phyloP scores from a whole-genome alignment of 2,329 filamentous ascomycete species.

The Ceratocystis diversiconidia region DNA sequence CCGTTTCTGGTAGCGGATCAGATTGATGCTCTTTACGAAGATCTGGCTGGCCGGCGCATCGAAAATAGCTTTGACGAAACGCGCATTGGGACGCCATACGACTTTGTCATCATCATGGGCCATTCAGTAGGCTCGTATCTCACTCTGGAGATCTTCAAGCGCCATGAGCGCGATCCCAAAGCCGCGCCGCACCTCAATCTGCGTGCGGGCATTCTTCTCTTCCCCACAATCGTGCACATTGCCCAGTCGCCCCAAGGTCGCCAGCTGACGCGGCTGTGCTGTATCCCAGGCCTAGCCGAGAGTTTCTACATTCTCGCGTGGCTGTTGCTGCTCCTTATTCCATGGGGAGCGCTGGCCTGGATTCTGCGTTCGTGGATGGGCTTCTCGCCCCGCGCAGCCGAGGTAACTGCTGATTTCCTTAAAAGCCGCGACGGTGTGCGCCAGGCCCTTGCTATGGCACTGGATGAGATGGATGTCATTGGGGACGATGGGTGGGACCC shows the following conservation, averaged over 20 bases:
- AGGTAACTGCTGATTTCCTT: conserved; percentile 39
- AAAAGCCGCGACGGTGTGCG: conserved; percentile 42
- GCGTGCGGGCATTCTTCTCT: conserved; percentile 47
- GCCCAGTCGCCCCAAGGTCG: conserved; percentile 46
- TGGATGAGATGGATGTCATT: conserved; percentile 47
- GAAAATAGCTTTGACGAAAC: conserved; percentile 21
- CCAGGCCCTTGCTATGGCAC: conserved; percentile 44
- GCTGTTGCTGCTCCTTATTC: conserved; percentile 30
- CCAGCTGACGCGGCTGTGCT: conserved; percentile 30
- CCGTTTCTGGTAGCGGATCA: conserved; percentile 41
- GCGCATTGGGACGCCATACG: conserved; percentile 30
- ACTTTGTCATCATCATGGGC: conserved; percentile 52
- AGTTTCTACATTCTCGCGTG: conserved; percentile 31
- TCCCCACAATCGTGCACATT: conserved; percentile 62
- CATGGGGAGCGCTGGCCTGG: conserved; percentile 29
- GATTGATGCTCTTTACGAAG: conserved; percentile 32
- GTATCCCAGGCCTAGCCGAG: conserved; percentile 28
- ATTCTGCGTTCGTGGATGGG: conserved; percentile 32
- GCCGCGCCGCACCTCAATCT: conserved; percentile 30
- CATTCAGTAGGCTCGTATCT: conserved; percentile 67
- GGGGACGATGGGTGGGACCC: conserved; percentile 44
- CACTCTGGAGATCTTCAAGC: conserved; percentile 50
- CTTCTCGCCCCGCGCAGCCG: conserved; percentile 36
- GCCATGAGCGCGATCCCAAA: conserved; percentile 32
- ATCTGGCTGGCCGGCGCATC: conserved; percentile 26